Base-by-base conservation (phyloP, 139 green algal genomes). In the Chlorella vulgaris region DNA sequence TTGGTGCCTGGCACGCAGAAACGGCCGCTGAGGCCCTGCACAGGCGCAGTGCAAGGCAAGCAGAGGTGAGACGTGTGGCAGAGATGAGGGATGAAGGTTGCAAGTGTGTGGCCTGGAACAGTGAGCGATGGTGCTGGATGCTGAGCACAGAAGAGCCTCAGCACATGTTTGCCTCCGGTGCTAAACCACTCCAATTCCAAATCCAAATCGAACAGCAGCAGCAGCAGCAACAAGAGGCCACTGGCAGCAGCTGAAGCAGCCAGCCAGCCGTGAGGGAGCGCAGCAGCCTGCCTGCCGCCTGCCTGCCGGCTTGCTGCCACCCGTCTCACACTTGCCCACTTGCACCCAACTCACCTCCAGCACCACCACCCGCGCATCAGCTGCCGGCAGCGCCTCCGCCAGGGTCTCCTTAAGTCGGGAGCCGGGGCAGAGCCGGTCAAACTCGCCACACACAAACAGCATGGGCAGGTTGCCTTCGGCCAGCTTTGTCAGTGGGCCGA, bases 381-480 rank as follows among this genome's bases (percentile, higher is more conserved):
- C 60, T 33, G 24, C 71, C 1, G 71, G 71, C 71, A 79, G 73
- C 73, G 26, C 73, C 53, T 79, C 73, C 3, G 35, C 73, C 24
- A 79, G 8, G 24, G 15, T 21, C 63, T 65, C 76, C 63, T 82
- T 67, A 4, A 82, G 62, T 8, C 47, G 39, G n/a, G 5, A 62
- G 18, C 61, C 76, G 4, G 76, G 76, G 63, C 76, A 82, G n/a
- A 74, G 42, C 4, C 60, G 43, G 76, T 82, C 76, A 75, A 82
- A 82, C 76, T 82, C 76, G 42, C 76, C 76, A 62, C 61, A 66
- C n/a, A 82, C n/a, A 43, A 82, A 82, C 38, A 82, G 43, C 31
- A 50, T 15, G 35, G 73, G 73, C 43, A 68, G 73, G 7, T 13
- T 26, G 33, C 50, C 24, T 24, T 79, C 73, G 53, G 29, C 36